Conservation (phyloP, 2,329 filamentous ascomycete species). For the Parastagonospora avenae region DNA sequence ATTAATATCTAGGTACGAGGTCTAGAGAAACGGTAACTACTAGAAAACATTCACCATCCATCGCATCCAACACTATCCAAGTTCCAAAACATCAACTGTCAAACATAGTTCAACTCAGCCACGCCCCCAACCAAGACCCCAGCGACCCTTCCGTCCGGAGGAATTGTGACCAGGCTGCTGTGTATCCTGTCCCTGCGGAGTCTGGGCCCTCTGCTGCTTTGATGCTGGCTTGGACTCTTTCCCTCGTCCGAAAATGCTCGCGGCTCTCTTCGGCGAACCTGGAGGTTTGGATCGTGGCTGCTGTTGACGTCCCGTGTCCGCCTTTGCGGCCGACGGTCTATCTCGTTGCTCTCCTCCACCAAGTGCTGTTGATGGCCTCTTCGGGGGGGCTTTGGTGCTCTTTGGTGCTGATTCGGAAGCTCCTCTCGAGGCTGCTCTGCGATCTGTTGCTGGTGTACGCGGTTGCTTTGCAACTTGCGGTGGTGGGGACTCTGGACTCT, state of each 20-base stretch:
- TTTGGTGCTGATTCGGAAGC: neutral
- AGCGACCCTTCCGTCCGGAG: neutral
- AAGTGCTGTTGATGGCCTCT: constrained; percentile 10
- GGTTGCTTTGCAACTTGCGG: constrained; percentile 1
- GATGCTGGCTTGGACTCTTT: neutral
- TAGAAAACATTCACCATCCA: too few relatives aligned
- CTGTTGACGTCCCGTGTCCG: neutral
- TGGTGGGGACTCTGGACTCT: neutral
- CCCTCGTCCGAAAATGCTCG: neutral
- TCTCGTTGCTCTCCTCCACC: neutral
- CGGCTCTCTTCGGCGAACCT: neutral
- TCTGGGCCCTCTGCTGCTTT: neutral
- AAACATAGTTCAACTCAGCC: neutral
- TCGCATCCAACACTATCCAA: neutral
- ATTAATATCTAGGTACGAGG: too few relatives aligned
- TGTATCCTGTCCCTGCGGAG: neutral
- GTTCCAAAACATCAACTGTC: neutral
- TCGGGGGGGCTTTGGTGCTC: neutral
- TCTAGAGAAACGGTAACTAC: too few relatives aligned
- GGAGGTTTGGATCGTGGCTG: neutral
- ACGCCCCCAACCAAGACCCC: neutral
- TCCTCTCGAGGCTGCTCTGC: constrained; percentile 2
- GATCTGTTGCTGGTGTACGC: constrained; percentile 1
- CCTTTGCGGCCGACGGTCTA: constrained; percentile 7
- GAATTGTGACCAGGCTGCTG: neutral